These are phyloP conservation scores for Coemansia sp. DNA, from an alignment of 192 early-diverging fungal genomes.

Conservation along the genomic window DNA sequence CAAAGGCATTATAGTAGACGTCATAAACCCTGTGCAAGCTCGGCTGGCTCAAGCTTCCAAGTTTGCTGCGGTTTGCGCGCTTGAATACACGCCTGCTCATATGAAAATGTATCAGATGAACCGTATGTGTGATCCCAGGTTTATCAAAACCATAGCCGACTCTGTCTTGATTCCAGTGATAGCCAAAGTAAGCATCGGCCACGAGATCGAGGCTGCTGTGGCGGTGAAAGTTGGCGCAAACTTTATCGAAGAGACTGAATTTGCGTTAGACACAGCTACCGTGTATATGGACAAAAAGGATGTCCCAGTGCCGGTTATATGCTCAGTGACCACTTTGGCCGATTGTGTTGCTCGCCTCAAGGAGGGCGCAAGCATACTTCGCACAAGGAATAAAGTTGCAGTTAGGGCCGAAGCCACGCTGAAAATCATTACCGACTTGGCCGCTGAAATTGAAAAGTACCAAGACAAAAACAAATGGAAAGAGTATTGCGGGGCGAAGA, in stretches of 20 bases:
- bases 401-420: too few species aligned
- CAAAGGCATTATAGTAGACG: slow-evolving; percentile 99
- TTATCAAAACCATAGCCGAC: slow-evolving; percentile 90
- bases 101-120: slow-evolving; percentile 85
- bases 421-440: too few species aligned
- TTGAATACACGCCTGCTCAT: slow-evolving; percentile 90
- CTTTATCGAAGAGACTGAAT: slow-evolving; percentile 94
- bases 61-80: slow-evolving; percentile 93
- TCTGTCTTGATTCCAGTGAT: slow-evolving; percentile 62
- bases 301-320: too few species aligned
- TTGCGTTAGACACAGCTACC: slow-evolving; percentile 60
- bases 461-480: too few species aligned
- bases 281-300: too few species aligned
- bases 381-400: too few species aligned
- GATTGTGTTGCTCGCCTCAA: too few species aligned
- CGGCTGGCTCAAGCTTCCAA: slow-evolving; percentile 92
- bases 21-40: slow-evolving; percentile 91
- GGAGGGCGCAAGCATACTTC: too few species aligned
- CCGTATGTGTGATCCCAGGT: slow-evolving; percentile 93
- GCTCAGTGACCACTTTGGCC: too few species aligned
- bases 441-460: too few species aligned
- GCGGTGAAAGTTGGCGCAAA: slow-evolving; percentile 81
- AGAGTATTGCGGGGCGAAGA: too few species aligned
- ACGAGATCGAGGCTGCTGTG: slow-evolving; percentile 57
- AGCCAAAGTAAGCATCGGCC: slow-evolving; percentile 5